phyloP scores from a whole-genome alignment of 2,329 filamentous ascomycete species.

The Neophaeococcomyces mojaviensis region DNA sequence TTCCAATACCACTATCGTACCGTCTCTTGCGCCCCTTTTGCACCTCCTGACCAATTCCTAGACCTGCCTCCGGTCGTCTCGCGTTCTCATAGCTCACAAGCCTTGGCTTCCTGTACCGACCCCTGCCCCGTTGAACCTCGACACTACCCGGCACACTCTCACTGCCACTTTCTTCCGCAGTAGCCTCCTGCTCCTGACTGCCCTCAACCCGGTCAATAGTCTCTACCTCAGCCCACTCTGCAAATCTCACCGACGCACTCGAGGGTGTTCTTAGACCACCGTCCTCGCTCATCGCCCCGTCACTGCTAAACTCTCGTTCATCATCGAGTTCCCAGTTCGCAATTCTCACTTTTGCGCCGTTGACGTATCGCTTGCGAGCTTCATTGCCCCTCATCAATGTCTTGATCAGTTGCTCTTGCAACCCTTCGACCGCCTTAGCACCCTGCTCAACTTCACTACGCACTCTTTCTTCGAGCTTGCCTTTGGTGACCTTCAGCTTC shows the following conservation, averaged over 20 bases:
- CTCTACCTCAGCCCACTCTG: slow-evolving; percentile 28
- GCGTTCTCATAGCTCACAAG: slow-evolving; percentile 11
- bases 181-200: slow-evolving; percentile 13
- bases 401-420: slow-evolving; percentile 32
- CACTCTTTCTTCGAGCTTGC: slow-evolving; percentile 32
- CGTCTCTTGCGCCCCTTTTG: slow-evolving; percentile 8
- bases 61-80: slow-evolving; percentile 12
- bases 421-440: slow-evolving; percentile 30
- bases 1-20: slow-evolving; percentile 36
- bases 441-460: slow-evolving; percentile 31
- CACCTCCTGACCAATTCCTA: not conserved
- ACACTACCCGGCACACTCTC: slow-evolving; percentile 26
- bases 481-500: slow-evolving; percentile 30
- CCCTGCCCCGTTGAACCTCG: slow-evolving; percentile 13
- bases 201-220: slow-evolving; percentile 1
- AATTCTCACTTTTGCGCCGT: slow-evolving; percentile 29
- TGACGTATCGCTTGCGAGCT: slow-evolving; percentile 22
- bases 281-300: slow-evolving; percentile 25
- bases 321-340: slow-evolving; percentile 35
- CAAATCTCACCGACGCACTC: slow-evolving; percentile 30
- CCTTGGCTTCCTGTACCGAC: slow-evolving; percentile 10
- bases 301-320: slow-evolving; percentile 25
- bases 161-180: slow-evolving; percentile 23
- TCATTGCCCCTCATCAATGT: slow-evolving; percentile 23
- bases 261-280: slow-evolving; percentile 38